Conservation (phyloP, 2,329 filamentous ascomycete genomes). For the Bipolaris bicolor region DNA sequence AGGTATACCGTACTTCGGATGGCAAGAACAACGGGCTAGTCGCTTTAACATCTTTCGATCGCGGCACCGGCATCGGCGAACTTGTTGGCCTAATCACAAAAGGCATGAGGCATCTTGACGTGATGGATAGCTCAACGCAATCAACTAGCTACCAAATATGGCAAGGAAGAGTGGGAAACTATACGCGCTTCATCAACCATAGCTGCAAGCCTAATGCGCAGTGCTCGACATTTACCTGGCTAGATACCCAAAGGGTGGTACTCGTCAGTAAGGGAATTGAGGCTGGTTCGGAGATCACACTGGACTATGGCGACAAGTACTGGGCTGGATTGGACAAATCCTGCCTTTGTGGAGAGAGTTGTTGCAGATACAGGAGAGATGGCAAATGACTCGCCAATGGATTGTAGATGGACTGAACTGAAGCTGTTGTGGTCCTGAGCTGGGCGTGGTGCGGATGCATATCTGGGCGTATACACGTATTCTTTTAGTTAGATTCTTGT, state of each 20-base stretch:
- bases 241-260: conserved; percentile 61
- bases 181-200: conserved; percentile 65
- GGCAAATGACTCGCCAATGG: neutral
- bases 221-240: conserved; percentile 64
- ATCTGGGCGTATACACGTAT: too few species aligned
- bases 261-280: conserved; percentile 62
- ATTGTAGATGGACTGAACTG: neutral
- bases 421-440: too few species aligned
- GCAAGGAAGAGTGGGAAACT: conserved; percentile 63
- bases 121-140: conserved; percentile 60
- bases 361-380: conserved; percentile 54
- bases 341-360: conserved; percentile 61
- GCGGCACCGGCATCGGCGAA: conserved; percentile 61
- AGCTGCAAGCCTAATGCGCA: conserved; percentile 64
- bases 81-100: conserved; percentile 63
- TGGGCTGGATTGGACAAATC: conserved; percentile 63
- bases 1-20: conserved; percentile 59
- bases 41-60: conserved; percentile 56
- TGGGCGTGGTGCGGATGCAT: too few species aligned
- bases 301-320: conserved; percentile 65
- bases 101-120: conserved; percentile 59
- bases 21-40: conserved; percentile 63
- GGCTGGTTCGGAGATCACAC: conserved; percentile 61
- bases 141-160: conserved; percentile 64
- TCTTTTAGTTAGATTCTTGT: too few species aligned